phyloP scores from a whole-genome alignment of 768 basidiomycete genomes.

The Serendipita sp. region DNA sequence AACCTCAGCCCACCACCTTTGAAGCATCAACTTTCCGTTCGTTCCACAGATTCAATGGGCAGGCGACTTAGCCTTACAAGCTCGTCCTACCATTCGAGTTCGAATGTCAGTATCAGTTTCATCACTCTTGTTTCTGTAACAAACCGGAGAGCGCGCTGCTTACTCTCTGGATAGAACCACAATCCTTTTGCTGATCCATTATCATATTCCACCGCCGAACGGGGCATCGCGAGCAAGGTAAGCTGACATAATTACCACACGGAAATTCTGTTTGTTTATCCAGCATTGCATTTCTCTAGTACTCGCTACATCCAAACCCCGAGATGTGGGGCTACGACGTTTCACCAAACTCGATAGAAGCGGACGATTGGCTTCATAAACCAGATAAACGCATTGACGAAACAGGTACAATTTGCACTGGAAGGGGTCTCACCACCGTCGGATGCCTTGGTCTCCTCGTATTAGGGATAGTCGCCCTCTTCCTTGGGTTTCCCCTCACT shows the following conservation, averaged over 20 bases:
- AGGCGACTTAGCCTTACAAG: too few species aligned
- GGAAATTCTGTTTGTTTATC: not conserved
- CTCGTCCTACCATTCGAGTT: too few species aligned
- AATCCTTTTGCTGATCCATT: slow-evolving; percentile 10
- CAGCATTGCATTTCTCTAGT: slow-evolving; percentile 8
- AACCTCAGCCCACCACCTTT: too few species aligned
- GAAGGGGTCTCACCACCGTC: slow-evolving; percentile 20
- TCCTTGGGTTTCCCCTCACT: slow-evolving; percentile 10
- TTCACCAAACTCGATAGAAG: not conserved
- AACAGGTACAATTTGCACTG: slow-evolving; percentile 21
- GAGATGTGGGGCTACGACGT: not conserved
- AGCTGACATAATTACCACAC: not conserved
- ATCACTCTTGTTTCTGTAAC: too few species aligned
- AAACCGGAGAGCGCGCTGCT: too few species aligned
- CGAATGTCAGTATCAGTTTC: too few species aligned
- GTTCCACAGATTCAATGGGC: too few species aligned
- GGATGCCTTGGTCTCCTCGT: slow-evolving; percentile 20
- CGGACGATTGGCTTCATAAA: not conserved
- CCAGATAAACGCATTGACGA: slow-evolving; percentile 16
- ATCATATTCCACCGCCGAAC: slow-evolving; percentile 7
- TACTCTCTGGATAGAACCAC: not conserved
- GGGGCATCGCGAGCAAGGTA: not conserved
- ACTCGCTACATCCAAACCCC: not conserved
- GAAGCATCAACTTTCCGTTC: too few species aligned
- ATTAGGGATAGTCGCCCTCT: slow-evolving; percentile 17